Evolutionary conservation across 371 early-diverging fungal genomes (phyloP).

Genomic region (Mortierella sp.): DNA sequence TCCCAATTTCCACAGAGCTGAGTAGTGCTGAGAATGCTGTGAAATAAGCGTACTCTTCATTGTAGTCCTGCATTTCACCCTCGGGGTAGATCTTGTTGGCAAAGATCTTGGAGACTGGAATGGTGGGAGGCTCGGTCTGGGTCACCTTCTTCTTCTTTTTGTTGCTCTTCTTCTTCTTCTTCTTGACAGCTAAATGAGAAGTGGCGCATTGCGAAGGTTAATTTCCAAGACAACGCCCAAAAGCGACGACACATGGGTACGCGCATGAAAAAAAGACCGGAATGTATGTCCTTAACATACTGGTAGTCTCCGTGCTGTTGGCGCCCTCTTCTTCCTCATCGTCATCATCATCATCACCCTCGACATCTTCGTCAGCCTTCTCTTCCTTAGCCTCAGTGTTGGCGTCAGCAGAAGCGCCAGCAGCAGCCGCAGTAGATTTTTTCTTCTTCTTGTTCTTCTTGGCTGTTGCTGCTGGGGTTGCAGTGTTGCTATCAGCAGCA

Average conservation of each 20-base stretch:
- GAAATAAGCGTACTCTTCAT: slow-evolving; percentile 70
- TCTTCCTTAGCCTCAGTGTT: slow-evolving; percentile 52
- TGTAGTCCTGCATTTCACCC: slow-evolving; percentile 81
- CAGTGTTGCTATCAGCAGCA: slow-evolving; percentile 6
- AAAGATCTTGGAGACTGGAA: slow-evolving; percentile 84
- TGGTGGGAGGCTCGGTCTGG: slow-evolving; percentile 82
- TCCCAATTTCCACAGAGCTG: too few species aligned
- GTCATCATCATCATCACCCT: slow-evolving; percentile 40
- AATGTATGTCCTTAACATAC: slow-evolving; percentile 17
- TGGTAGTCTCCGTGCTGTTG: slow-evolving; percentile 20
- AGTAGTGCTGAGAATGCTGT: neutral
- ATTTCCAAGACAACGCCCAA: neutral
- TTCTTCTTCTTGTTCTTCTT: slow-evolving; percentile 54
- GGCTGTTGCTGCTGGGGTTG: slow-evolving; percentile 10
- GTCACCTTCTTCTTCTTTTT: slow-evolving; percentile 70
- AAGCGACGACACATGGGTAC: neutral
- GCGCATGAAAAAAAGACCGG: neutral
- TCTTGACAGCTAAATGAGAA: slow-evolving; percentile 51
- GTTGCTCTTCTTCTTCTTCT: slow-evolving; percentile 78
- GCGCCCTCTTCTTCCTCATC: slow-evolving; percentile 31
- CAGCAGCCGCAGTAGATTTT: slow-evolving; percentile 26
- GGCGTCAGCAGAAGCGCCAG: slow-evolving; percentile 7
- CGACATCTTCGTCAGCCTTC: slow-evolving; percentile 12
- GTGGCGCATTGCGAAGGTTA: neutral
- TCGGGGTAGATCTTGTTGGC: slow-evolving; percentile 74